A percentile compares a stretch with the other conserved stretches of the same genome.
phyloP scores from a whole-genome alignment of 106 monocot species.

The Xerophyta viscosa region DNA sequence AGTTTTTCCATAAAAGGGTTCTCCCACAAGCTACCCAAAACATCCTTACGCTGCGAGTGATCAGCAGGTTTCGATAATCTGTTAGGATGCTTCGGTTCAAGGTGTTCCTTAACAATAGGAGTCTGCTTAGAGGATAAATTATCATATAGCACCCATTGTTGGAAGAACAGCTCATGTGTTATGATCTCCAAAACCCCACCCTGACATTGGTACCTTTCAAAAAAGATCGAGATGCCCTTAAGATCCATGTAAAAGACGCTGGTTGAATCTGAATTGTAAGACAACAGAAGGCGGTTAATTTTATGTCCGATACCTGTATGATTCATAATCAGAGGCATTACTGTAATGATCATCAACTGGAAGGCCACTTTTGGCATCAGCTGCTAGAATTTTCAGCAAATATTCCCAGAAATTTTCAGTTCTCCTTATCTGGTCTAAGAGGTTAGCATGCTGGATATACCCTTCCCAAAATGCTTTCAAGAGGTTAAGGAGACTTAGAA shows the following conservation, averaged over 20 bases:
- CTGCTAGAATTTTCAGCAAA: constrained; percentile 20
- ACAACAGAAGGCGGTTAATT: neutral
- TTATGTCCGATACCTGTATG: constrained; percentile 37
- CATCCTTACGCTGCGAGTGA: constrained; percentile 13
- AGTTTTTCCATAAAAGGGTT: constrained; percentile 26
- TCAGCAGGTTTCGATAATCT: constrained; percentile 8
- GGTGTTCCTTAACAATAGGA: constrained; percentile 8
- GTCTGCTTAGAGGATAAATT: constrained; percentile 14
- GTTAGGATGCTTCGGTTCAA: neutral
- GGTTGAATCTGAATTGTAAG: no score
- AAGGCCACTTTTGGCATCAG: constrained; percentile 4
- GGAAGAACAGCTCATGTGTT: constrained; percentile 63
- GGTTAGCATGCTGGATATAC: constrained; percentile 35
- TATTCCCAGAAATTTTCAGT: constrained; percentile 56
- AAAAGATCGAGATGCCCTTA: neutral
- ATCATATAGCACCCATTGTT: constrained; percentile 26
- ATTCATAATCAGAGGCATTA: constrained; percentile 11
- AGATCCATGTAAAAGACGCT: neutral
- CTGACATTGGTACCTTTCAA: constrained; percentile 54
- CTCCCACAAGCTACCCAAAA: constrained; percentile 43
- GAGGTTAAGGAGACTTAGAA: constrained; percentile 42
- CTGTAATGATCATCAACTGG: constrained; percentile 16
- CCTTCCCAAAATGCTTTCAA: constrained; percentile 78
- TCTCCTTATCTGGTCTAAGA: constrained; percentile 40
- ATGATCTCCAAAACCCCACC: constrained; percentile 57